Evolutionary conservation across 2,329 filamentous ascomycete genomes (phyloP), one percentile per base, ranked within the genome.

Genomic region (Talaromyces sp.): DNA sequence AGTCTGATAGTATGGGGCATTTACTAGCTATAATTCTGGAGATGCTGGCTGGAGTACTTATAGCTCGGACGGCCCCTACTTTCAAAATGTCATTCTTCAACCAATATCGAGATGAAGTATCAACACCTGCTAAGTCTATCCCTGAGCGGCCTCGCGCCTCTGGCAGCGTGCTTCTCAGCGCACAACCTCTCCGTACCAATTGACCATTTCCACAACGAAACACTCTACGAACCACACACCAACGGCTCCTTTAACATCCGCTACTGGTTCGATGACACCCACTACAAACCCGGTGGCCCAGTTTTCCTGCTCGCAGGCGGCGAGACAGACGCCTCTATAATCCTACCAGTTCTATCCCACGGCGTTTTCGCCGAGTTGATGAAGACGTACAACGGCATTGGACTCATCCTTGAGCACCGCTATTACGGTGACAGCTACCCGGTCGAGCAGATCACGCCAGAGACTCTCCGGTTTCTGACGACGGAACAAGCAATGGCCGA

Each of bases 401-500:
- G 87, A 3, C 88, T 96, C 3, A 83, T 96, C 53, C 81, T 96
- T 2, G 91, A 96, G 76, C 91, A 96, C 70, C 85, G 91, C 29
- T 96, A 95, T 79, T 95, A 96, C 70, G 91, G 91, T 60, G 81
- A 80, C 8, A 92, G 88, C 70, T 86, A 87, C 58, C 90, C 91
- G 0, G 83, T 84, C 0, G 72, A 80, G 1, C 82, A 92, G 67
- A 79, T 93, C 19, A 82, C 82, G 0, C 87, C 85, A 0, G 77
- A 88, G 69, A 92, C 84, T 66, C 76, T 95, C 63, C 87, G 91
- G 2, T 95, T 94, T 77, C 77, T 96, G 67, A 88, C 89, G 0
- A 94, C 90, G 0, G 89, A 92, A 66, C 91, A 95, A 72, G 86
- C 91, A 0, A 71, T 95, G 41, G 91, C 90, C 6, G 91, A 96